Evolutionary conservation across 495 filamentous ascomycete genomes (phyloP), one percentile per base, ranked within the genome.

Genomic region (Penicillium bialowiezense): DNA sequence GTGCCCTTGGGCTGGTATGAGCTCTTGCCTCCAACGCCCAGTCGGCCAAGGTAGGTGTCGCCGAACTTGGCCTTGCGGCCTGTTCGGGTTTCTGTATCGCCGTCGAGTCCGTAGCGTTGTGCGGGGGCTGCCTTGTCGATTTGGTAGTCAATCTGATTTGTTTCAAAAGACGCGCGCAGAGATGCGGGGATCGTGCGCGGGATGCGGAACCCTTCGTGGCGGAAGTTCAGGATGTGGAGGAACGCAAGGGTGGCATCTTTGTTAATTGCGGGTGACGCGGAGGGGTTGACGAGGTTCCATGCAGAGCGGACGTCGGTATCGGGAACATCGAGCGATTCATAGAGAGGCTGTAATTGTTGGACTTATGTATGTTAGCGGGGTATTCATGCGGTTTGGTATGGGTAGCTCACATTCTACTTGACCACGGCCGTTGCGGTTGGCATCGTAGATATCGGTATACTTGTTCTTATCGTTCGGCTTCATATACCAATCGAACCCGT

Each of bases 401-500:
- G 45, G 18, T 10, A 28, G 68, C 83, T 54, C 63, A 91, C 88
- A 97, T 34, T 85, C 75, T 51, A 96, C 80, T 63, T 95, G 85
- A 48, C 93, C 93, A 34, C 90, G 86, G 52, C 82, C 80, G 65
- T 91, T 87, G 41, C 88, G 81, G 68, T 89, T 92, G 52, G 93
- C 88, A 49, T 81, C 86, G 68, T 97, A 98, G 64, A 98, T 97
- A 39, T 90, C 88, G 64, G 96, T 89, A 69, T 98, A 98, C 70
- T 95, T 96, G 44, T 82, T 60, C 70, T 90, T 92, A 65, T 97
- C 91, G 33, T 75, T 68, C 1, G 93, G 93, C 51, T 81, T 88
- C 91, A 98, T 97, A 70, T 98, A 98, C 93, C 93, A 98, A 67
- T 98, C 93, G 68, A 98, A 98, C 1, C 91, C 91, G 70, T 96